These are phyloP conservation scores for Cutaneotrichosporon sp. DNA, from an alignment of 1,284 basidiomycete species.

Conservation along the genomic window DNA sequence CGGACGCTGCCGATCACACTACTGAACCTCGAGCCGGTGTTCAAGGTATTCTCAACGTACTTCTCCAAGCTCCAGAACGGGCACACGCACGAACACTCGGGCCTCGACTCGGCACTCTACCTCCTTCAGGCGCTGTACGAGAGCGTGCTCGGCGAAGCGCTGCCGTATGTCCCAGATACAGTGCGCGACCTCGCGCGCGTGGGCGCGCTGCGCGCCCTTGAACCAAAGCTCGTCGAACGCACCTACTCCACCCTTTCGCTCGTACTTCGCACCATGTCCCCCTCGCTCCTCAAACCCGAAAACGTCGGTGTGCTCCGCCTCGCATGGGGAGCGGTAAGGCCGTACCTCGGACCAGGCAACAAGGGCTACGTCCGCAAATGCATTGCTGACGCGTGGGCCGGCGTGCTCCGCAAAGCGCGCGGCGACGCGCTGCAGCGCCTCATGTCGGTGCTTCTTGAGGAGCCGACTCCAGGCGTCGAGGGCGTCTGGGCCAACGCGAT, in stretches of 20 bases:
- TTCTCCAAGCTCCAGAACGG: conserved; percentile 49
- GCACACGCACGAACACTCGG: conserved; percentile 35
- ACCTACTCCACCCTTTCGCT: conserved; percentile 46
- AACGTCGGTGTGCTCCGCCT: conserved; percentile 17
- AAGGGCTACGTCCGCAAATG: conserved; percentile 46
- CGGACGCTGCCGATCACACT: conserved; percentile 73
- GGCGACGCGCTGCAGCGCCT: conserved; percentile 33
- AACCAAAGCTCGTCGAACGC: conserved; percentile 43
- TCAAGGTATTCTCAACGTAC: conserved; percentile 46
- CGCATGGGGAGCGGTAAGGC: conserved; percentile 34
- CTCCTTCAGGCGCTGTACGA: conserved; percentile 47
- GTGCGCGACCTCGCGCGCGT: conserved; percentile 31
- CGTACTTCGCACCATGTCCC: conserved; percentile 37
- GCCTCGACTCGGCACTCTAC: conserved; percentile 39
- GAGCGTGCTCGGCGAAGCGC: conserved; percentile 47
- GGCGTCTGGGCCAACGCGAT: conserved; percentile 37
- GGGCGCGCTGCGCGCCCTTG: conserved; percentile 34
- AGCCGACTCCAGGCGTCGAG: conserved; percentile 34
- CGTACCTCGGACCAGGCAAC: conserved; percentile 34
- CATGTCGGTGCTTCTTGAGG: conserved; percentile 31
- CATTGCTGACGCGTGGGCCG: conserved; percentile 46
- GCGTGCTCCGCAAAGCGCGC: conserved; percentile 39
- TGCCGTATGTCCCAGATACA: conserved; percentile 27
- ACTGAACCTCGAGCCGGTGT: conserved; percentile 67
- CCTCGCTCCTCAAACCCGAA: conserved; percentile 32